A percentile compares a stretch with the other conserved stretches of the same genome.
These are phyloP conservation scores for Plectosphaerella cucumerina DNA, from an alignment of 2,329 filamentous ascomycete species.

Conservation along the genomic window DNA sequence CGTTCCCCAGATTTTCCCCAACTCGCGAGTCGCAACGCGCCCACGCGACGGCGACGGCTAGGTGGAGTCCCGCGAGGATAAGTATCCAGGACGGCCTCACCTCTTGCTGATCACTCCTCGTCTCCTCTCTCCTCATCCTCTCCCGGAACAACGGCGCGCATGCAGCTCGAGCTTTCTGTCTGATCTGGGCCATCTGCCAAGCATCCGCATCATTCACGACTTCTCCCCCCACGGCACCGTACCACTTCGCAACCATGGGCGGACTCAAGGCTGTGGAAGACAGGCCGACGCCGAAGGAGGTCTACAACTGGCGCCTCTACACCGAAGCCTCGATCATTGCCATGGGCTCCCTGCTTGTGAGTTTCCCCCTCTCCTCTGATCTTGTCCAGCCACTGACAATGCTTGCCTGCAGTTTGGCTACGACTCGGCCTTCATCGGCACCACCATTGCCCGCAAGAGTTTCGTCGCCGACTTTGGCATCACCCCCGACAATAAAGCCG, in stretches of 20 bases:
- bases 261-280: constrained; percentile 46
- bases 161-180: too few relatives aligned
- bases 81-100: constrained; percentile 1
- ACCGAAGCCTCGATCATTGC: constrained; percentile 42
- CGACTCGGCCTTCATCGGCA: constrained; percentile 50
- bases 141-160: too few relatives aligned
- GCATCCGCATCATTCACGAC: not conserved
- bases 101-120: not conserved
- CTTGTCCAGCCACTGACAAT: constrained; percentile 15
- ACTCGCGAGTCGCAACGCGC: not conserved
- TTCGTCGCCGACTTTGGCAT: constrained; percentile 40
- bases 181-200: not conserved
- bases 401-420: constrained; percentile 37
- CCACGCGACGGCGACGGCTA: not conserved
- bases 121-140: not conserved
- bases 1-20: constrained; percentile 4
- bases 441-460: constrained; percentile 43
- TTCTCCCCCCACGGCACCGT: not conserved
- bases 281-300: constrained; percentile 49
- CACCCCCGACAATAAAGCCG: constrained; percentile 19
- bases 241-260: constrained; percentile 20
- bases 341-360: constrained; percentile 38
- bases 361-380: constrained; percentile 5
- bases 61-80: constrained; percentile 1
- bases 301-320: constrained; percentile 50